phyloP scores from a whole-genome alignment of 129 eudicot genomes.

The Rutidosis leptorrhynchoides region DNA sequence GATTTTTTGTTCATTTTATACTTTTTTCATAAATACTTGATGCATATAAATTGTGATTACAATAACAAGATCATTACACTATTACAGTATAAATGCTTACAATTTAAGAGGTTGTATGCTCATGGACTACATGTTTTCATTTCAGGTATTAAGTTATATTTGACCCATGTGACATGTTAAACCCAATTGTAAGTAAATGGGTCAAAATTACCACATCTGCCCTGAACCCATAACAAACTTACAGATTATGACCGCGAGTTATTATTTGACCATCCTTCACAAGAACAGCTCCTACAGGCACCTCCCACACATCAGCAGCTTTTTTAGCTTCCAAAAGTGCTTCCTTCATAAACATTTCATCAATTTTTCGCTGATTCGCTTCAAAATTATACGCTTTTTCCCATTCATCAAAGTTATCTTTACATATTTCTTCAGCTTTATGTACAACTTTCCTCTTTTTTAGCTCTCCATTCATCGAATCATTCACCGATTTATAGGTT shows the following conservation, averaged over 20 bases:
- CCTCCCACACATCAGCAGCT: slow-evolving; percentile 89
- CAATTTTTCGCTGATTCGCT: slow-evolving; percentile 58
- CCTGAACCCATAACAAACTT: slow-evolving; percentile 29
- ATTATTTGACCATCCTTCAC: slow-evolving; percentile 75
- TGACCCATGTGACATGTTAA: neutral
- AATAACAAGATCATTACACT: neutral
- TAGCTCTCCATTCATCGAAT: slow-evolving; percentile 13
- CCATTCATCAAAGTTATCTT: slow-evolving; percentile 72
- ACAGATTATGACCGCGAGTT: slow-evolving; percentile 87
- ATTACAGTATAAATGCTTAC: neutral
- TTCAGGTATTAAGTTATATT: neutral
- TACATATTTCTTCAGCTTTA: slow-evolving; percentile 34
- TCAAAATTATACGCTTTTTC: slow-evolving; percentile 63
- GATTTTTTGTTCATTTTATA: neutral
- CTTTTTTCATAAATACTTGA: neutral
- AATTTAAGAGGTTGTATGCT: neutral
- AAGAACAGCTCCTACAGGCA: slow-evolving; percentile 94
- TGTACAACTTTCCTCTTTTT: slow-evolving; percentile 48
- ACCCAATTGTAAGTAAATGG: neutral
- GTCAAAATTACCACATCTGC: neutral
- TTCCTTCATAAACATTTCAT: slow-evolving; percentile 88
- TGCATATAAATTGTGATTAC: neutral
- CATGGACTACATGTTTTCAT: neutral
- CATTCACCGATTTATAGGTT: neutral
- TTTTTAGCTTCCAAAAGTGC: slow-evolving; percentile 80